A percentile compares a stretch with the other conserved stretches of the same genome.
These are phyloP conservation scores for Paralagenidium karlingii DNA, from an alignment of 352 stramenopile species.

Conservation along the genomic window DNA sequence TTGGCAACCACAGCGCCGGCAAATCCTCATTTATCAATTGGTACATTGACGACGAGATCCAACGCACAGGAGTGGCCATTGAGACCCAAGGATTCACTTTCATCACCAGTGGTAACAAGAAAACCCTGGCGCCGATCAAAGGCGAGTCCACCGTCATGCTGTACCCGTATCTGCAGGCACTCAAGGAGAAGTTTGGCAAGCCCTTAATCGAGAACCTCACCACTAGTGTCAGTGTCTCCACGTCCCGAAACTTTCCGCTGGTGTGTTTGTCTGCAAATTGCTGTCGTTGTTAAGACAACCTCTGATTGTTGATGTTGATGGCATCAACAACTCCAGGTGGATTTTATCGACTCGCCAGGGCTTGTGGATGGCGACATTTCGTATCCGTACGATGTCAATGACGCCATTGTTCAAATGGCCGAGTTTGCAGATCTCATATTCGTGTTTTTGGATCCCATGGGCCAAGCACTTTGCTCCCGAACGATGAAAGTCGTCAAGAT, in stretches of 20 bases:
- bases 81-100: constrained; percentile 60
- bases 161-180: constrained; percentile 33
- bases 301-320: too few species aligned
- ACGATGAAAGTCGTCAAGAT: constrained; percentile 59
- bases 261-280: constrained; percentile 3
- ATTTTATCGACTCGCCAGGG: constrained; percentile 62
- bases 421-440: constrained; percentile 46
- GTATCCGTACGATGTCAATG: constrained; percentile 59
- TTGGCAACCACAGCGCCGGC: constrained; percentile 61
- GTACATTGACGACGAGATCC: constrained; percentile 41
- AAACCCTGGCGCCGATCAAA: constrained; percentile 43
- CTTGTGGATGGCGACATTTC: constrained; percentile 53
- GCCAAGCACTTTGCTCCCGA: constrained; percentile 44
- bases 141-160: constrained; percentile 47
- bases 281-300: neutral
- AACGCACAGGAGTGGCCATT: constrained; percentile 46
- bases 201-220: constrained; percentile 44
- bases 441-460: constrained; percentile 55
- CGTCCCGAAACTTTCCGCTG: constrained; percentile 28
- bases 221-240: constrained; percentile 43
- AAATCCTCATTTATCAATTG: constrained; percentile 73
- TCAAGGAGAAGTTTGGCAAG: constrained; percentile 42
- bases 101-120: constrained; percentile 38
- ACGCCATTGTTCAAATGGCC: constrained; percentile 37
- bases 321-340: constrained; percentile 11